phyloP scores from a whole-genome alignment of 179 eudicot genomes.

The Gypsophila paniculata region DNA sequence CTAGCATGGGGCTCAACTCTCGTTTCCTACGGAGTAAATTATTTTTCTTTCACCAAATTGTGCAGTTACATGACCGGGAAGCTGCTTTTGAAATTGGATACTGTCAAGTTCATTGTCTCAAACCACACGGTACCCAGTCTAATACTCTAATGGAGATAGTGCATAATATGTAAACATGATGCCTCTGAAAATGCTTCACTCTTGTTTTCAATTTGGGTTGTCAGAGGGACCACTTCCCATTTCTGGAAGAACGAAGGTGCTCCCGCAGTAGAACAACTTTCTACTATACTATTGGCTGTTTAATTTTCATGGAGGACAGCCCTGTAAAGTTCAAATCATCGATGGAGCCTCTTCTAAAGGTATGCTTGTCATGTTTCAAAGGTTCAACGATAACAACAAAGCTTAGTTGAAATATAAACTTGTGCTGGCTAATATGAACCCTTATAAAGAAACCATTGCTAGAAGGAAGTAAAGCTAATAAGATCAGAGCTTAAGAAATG shows the following conservation, averaged over 20 bases:
- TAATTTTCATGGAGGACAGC: constrained; percentile 89
- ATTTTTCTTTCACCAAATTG: neutral
- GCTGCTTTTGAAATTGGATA: constrained; percentile 88
- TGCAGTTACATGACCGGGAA: constrained; percentile 95
- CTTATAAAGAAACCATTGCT: neutral
- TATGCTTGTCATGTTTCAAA: constrained; percentile 18
- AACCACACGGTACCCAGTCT: constrained; percentile 67
- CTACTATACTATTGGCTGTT: constrained; percentile 77
- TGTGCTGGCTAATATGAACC: neutral
- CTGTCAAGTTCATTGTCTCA: constrained; percentile 75
- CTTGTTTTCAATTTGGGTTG: constrained; percentile 25
- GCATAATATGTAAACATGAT: neutral
- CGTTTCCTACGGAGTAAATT: neutral
- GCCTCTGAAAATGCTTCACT: constrained; percentile 22
- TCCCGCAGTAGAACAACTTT: constrained; percentile 94
- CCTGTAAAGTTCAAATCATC: constrained; percentile 76
- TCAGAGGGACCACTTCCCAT: constrained; percentile 88
- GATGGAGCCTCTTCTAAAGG: constrained; percentile 88
- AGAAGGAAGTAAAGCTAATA: neutral
- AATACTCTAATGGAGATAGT: constrained; percentile 6
- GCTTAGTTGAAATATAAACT: neutral
- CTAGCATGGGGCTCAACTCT: neutral
- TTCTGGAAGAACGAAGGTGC: constrained; percentile 72
- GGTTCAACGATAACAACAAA: neutral
- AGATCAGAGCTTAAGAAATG: too few relatives aligned